Percentiles rank a stretch among this genome's conserved stretches.
These are phyloP conservation scores for Ceriops zippeliana DNA, from an alignment of 345 rosid species.

Conservation along the genomic window DNA sequence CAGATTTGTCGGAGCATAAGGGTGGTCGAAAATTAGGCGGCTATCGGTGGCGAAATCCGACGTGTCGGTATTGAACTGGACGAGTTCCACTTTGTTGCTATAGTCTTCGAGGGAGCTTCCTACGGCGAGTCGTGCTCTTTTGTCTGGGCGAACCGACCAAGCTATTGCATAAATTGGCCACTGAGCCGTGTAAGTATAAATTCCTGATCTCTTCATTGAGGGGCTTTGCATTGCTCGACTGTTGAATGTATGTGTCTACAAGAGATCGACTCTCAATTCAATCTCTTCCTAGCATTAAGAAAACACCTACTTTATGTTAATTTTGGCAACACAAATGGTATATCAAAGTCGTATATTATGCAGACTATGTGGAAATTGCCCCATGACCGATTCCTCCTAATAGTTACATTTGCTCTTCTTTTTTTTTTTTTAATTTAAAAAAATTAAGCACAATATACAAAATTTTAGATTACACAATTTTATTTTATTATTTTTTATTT, in stretches of 20 bases:
- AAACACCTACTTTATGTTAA: not conserved
- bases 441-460: too few relatives aligned
- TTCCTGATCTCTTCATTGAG: conserved; percentile 31
- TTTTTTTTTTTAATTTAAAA: too few relatives aligned
- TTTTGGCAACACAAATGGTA: too few relatives aligned
- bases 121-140: conserved; percentile 42
- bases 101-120: conserved; percentile 56
- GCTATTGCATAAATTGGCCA: conserved; percentile 54
- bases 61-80: conserved; percentile 38
- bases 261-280: too few relatives aligned
- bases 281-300: not conserved
- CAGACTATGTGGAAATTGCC: too few relatives aligned
- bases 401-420: too few relatives aligned
- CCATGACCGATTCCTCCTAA: too few relatives aligned
- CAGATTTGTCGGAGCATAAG: conserved; percentile 56
- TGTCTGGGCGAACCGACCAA: conserved; percentile 49
- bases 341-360: too few relatives aligned
- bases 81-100: conserved; percentile 50
- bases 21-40: conserved; percentile 52
- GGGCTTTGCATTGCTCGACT: conserved; percentile 29
- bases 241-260: not conserved
- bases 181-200: conserved; percentile 40
- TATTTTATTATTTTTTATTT: too few relatives aligned
- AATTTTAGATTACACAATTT: too few relatives aligned
- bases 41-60: conserved; percentile 39